Evolutionary conservation across 257 asterid species (phyloP), one percentile per base, ranked within the genome.

Genomic region (Rehmannia glutinosa): DNA sequence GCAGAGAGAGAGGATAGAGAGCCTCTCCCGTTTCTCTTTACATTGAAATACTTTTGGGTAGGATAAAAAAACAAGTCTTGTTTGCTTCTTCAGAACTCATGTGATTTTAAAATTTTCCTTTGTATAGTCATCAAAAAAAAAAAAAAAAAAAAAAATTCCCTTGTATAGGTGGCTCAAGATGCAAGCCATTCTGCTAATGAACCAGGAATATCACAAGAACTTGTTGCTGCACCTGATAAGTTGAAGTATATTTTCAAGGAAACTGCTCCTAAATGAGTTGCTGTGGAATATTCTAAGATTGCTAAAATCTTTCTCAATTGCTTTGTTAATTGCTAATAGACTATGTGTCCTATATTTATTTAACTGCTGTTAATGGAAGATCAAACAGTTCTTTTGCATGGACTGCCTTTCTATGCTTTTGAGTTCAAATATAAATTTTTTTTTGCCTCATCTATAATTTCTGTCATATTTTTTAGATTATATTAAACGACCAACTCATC

Each of bases 171-270:
- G 57, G 94, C 90, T 69, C 78, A 87, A 10, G 88, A 87, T 78
- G 97, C 97, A 12, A 97, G 99, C 28, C 99, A 93, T 75, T 93
- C 99, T 35, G 97, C 97, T 39, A 86, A 90, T 17, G 99, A 93
- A 75, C 88, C 81, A 13, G 96, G 96, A 74, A 86, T 64, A 76
- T 79, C 97, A 0, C 81, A 70, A 45, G 94, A 93, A 80, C 97
- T 93, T 50, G 97, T 93, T 49, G 95, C 92, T 42, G 96, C 87
- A 43, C 90, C 88, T 58, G 93, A 93, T 78, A 90, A 86, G 80
- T 46, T 90, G 84, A 93, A 88, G 73, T 63, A 15, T 50, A 58
- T 70, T 46, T 62, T 75, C 71, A 65, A 75, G 59, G 84, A 20
- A 64, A 43, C 68, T 21, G 8, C 19, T 15, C 30, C 32, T 20